Base-by-base conservation (phyloP, 495 filamentous ascomycete genomes). In the Venustampulla echinocandica region DNA sequence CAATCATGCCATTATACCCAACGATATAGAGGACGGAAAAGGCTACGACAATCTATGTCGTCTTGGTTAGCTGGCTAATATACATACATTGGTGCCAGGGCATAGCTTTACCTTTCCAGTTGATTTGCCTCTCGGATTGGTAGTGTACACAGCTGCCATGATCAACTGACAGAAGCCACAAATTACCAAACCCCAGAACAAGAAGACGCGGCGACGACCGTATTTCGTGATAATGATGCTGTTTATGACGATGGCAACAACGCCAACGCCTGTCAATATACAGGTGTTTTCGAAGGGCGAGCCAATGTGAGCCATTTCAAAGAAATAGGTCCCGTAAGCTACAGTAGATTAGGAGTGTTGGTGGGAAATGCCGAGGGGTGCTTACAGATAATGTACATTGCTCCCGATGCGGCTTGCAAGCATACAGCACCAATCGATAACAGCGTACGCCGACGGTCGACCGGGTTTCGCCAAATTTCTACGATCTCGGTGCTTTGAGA, bases 271-370 rank as follows among this genome's bases (percentile, higher is more conserved):
- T 39, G 65, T 71, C 33, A 80, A 63, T 28, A 80, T 70, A 50
- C 75, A 76, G 37, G 69, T 63, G 60, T 79, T 80, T 50, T 67
- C 67, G 58, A 82, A 82, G 4, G 78, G 70, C 46, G 75, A 67
- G 17, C 70, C 69, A 7, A 80, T 69, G 25, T 73, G 64, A 22
- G 76, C 74, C 73, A 82, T 82, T 51, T 73, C 67, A 58, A 82
- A 79, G 65, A 81, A 82, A 57, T 81, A 82, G 1, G 78, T 79
- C 40, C 75, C 74, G 53, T 79, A 82, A 0, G 74, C 74, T 69
- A 23, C 6, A 11, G 33, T 15, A 14, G 13, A 30, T 6, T 30
- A 7, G 13, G 27, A 7, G 27, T 7, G 6, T n/a, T n/a, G 27
- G 27, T 6, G 6, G 27, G 10, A 21, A 3, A 1, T 11, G 9